A percentile compares a stretch with the other conserved stretches of the same genome.
phyloP scores from a whole-genome alignment of 306 rosid genomes.

The Cicer yamashitae region DNA sequence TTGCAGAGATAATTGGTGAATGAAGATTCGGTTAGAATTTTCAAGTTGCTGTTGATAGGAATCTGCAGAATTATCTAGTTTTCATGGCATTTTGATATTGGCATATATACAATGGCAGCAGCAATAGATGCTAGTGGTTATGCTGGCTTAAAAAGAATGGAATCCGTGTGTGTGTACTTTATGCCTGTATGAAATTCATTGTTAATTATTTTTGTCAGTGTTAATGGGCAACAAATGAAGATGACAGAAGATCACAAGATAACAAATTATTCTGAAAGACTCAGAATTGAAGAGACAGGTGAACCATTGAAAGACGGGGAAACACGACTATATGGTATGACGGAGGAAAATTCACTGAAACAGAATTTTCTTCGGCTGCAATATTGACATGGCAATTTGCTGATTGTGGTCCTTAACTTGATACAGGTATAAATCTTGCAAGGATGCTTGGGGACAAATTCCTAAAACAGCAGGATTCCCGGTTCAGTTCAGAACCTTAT shows the following conservation, averaged over 20 bases:
- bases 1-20: conserved; percentile 23
- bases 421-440: conserved; percentile 89
- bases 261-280: conserved; percentile 74
- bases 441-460: conserved; percentile 99
- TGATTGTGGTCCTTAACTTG: conserved; percentile 44
- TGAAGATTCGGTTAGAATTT: neutral
- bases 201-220: conserved; percentile 60
- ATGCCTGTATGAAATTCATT: conserved; percentile 18
- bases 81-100: conserved; percentile 8
- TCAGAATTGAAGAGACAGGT: conserved; percentile 74
- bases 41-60: conserved; percentile 37
- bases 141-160: conserved; percentile 19
- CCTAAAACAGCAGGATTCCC: conserved; percentile 92
- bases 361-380: conserved; percentile 7
- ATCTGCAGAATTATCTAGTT: conserved; percentile 31
- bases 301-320: conserved; percentile 90
- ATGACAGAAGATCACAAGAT: conserved; percentile 94
- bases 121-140: conserved; percentile 1
- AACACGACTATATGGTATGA: conserved; percentile 84
- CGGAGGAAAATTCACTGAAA: conserved; percentile 16
- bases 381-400: conserved; percentile 36
- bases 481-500: conserved; percentile 92
- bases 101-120: conserved; percentile 24
- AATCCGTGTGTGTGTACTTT: conserved; percentile 24
- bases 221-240: conserved; percentile 72